Evolutionary conservation across 2,329 filamentous ascomycete genomes (phyloP), one percentile per base, ranked within the genome.

Genomic region (Fusarium dimerum): DNA sequence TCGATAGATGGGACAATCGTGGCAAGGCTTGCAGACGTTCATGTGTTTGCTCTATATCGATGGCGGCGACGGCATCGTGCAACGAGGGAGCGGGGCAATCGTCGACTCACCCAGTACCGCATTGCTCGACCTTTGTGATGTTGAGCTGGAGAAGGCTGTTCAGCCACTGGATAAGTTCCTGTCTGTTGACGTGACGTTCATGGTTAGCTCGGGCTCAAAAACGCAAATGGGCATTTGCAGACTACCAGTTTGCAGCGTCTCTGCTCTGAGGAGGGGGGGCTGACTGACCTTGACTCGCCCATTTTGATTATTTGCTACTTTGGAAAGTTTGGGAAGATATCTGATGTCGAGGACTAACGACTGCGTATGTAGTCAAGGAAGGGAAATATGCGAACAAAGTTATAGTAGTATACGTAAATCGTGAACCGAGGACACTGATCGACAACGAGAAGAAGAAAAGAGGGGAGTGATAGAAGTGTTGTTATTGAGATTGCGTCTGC

Each of bases 101-200:
- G 67, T 60, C 48, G 54, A 71, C 69, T 68, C 60, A 97, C 93
- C 93, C 94, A 69, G 93, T 97, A 73, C 94, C 94, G 74, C 93
- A 97, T 82, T 99, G 94, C 79, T 99, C 94, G 72, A 99, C 91
- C 78, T 97, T 97, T 68, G 89, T 97, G 68, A 99, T 86, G 79
- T 97, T 99, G 69, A 99, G 88, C 79, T 97, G 92, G 47, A 99
- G 86, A 58, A 99, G 89, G 82, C 90, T 93, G 82, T 99, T 99
- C 63, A 97, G 81, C 94, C 94, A 99, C 77, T 87, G 84, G 66
- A 99, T 82, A 66, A 99, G 85, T 79, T 99, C 94, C 78, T 99
- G 94, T 81, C 94, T 97, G 67, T 53, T 59, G 32, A 40, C 9
- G 52, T 50, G n/a, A 43, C 18, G n/a, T 17, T 12, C 32, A 29